phyloP scores from a whole-genome alignment of 129 eudicot genomes.

The Kitagawia praeruptora region DNA sequence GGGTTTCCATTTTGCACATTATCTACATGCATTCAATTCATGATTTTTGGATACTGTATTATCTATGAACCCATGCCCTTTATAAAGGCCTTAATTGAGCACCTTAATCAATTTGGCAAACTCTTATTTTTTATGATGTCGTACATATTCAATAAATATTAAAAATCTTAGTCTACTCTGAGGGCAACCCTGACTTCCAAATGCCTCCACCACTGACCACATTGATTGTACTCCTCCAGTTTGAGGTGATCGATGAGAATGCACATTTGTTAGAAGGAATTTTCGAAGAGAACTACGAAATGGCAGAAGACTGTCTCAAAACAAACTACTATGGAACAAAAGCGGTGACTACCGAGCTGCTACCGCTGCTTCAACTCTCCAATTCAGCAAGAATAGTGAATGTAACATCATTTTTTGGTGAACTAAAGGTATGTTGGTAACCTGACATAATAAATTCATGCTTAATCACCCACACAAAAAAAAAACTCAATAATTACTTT shows the following conservation, averaged over 20 bases:
- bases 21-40: too few relatives aligned
- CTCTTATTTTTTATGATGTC: too few relatives aligned
- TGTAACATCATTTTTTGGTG: constrained; percentile 15
- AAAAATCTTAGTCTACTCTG: too few relatives aligned
- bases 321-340: constrained; percentile 42
- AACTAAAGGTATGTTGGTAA: constrained; percentile 31
- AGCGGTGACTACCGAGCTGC: constrained; percentile 24
- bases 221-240: not conserved
- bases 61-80: too few relatives aligned
- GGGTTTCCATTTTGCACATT: too few relatives aligned
- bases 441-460: not conserved
- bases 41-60: too few relatives aligned
- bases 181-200: not conserved
- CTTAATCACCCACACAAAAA: not conserved
- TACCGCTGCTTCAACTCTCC: constrained; percentile 34
- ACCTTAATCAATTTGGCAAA: too few relatives aligned
- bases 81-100: too few relatives aligned
- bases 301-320: constrained; percentile 30
- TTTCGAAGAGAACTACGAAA: constrained; percentile 11
- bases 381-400: constrained; percentile 41
- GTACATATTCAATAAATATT: too few relatives aligned
- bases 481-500: not conserved
- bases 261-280: not conserved
- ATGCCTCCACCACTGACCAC: not conserved
- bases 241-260: not conserved